phyloP scores from a whole-genome alignment of 2,329 filamentous ascomycete species.

The Fusarium buxicola region DNA sequence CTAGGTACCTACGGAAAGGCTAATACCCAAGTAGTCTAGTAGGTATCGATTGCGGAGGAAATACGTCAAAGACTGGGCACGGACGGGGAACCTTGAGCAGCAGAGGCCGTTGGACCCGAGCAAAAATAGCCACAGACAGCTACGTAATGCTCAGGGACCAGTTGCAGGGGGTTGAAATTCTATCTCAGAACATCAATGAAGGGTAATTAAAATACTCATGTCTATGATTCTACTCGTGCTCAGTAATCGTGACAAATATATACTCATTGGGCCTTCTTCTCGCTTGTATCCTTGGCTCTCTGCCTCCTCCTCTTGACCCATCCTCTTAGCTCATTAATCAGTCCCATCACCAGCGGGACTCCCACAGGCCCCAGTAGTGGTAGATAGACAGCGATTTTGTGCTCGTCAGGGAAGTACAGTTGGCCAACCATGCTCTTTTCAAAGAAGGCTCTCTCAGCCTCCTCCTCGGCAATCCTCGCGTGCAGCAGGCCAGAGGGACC shows the following conservation, averaged over 20 bases:
- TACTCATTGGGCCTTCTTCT: conserved; percentile 52
- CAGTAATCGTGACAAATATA: background rate
- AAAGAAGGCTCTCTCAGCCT: conserved; percentile 95
- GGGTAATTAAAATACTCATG: conserved; percentile 14
- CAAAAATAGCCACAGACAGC: conserved; percentile 12
- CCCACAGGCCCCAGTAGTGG: conserved; percentile 90
- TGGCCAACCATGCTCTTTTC: conserved; percentile 99
- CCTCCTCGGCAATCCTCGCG: conserved; percentile 85
- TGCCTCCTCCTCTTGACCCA: conserved; percentile 63
- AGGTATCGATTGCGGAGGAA: background rate
- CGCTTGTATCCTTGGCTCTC: conserved; percentile 54
- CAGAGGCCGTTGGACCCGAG: conserved; percentile 22
- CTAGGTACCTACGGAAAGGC: background rate
- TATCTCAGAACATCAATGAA: too few species aligned
- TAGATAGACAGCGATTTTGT: conserved; percentile 96
- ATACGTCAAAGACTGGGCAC: conserved; percentile 35
- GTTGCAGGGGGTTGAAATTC: background rate
- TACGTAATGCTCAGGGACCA: conserved; percentile 8
- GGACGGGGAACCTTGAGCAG: conserved; percentile 19
- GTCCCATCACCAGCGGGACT: conserved; percentile 86
- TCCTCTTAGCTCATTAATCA: conserved; percentile 82
- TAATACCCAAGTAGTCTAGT: too few species aligned
- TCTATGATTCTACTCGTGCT: conserved; percentile 30
- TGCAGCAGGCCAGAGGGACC: conserved; percentile 77
- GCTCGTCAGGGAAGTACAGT: conserved; percentile 98